Evolutionary conservation across 2,329 filamentous ascomycete genomes (phyloP).

Genomic region (Herpotrichia juniperi): DNA sequence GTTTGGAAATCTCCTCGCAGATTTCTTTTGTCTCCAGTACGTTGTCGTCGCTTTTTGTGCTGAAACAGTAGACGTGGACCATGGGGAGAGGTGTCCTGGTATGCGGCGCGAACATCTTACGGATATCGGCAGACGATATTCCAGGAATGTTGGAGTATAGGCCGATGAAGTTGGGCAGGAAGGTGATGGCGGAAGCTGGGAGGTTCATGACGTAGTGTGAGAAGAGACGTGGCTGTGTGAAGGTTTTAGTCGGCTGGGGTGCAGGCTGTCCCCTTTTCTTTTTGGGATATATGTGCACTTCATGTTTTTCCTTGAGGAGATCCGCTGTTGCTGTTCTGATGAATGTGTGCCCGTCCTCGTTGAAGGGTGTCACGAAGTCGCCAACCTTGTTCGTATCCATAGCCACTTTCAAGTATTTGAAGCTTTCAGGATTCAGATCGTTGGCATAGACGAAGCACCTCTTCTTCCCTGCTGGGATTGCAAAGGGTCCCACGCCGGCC

Average conservation of each 20-base stretch:
- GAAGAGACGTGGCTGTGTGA: slow-evolving; percentile 72
- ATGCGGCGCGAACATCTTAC: slow-evolving; percentile 37
- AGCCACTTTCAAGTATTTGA: slow-evolving; percentile 71
- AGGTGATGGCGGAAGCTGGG: slow-evolving; percentile 85
- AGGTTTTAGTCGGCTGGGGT: slow-evolving; percentile 43
- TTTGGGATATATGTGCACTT: slow-evolving; percentile 48
- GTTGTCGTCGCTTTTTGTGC: slow-evolving; percentile 78
- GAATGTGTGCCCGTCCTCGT: slow-evolving; percentile 81
- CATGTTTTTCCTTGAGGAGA: slow-evolving; percentile 61
- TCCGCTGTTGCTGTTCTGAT: slow-evolving; percentile 72
- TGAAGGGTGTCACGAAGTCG: slow-evolving; percentile 76
- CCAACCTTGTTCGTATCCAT: slow-evolving; percentile 79
- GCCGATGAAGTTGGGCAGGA: slow-evolving; percentile 78
- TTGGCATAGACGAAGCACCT: slow-evolving; percentile 95
- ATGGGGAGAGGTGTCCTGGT: slow-evolving; percentile 71
- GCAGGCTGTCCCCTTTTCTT: slow-evolving; percentile 30
- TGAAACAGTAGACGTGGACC: slow-evolving; percentile 95
- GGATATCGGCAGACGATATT: slow-evolving; percentile 27
- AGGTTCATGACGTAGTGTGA: slow-evolving; percentile 99
- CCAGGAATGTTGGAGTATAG: slow-evolving; percentile 69
- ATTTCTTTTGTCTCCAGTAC: slow-evolving; percentile 65
- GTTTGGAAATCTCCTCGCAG: slow-evolving; percentile 68
- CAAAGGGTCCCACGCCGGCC: slow-evolving; percentile 96
- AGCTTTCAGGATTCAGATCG: slow-evolving; percentile 93
- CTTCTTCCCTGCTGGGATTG: slow-evolving; percentile 87